Percentiles rank a stretch among this genome's conserved stretches.
These are phyloP conservation scores for Botryotinia convoluta DNA, from an alignment of 2,329 filamentous ascomycete species.

Conservation along the genomic window DNA sequence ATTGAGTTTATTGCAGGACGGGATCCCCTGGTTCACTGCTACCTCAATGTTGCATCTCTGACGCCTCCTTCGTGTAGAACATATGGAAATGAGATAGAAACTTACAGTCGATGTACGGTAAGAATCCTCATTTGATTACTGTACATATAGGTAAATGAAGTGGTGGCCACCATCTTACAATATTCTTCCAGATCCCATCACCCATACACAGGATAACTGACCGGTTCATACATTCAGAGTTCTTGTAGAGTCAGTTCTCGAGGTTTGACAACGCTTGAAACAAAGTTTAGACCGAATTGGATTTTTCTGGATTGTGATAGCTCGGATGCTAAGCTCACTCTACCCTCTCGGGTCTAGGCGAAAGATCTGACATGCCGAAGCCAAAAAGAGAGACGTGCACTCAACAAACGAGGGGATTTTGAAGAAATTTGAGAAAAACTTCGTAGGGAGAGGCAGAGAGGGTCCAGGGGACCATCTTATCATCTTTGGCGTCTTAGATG, in stretches of 20 bases:
- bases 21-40: conserved; percentile 1
- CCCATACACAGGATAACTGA: background rate
- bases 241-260: background rate
- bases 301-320: background rate
- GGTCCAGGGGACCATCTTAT: background rate
- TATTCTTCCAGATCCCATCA: background rate
- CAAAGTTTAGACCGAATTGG: background rate
- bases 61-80: background rate
- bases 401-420: conserved; percentile 19
- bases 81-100: background rate
- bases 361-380: conserved; percentile 23
- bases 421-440: background rate
- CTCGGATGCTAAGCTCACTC: background rate
- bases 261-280: conserved; percentile 10
- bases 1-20: background rate
- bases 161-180: conserved; percentile 1
- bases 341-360: conserved; percentile 20
- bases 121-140: background rate
- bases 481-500: background rate
- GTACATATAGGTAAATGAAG: background rate
- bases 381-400: conserved; percentile 33
- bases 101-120: background rate
- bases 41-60: conserved; percentile 12
- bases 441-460: background rate
- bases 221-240: background rate